Evolutionary conservation across 1,139 yeast species (phyloP).

Genomic region (Yamadazyma membranifaciens): DNA sequence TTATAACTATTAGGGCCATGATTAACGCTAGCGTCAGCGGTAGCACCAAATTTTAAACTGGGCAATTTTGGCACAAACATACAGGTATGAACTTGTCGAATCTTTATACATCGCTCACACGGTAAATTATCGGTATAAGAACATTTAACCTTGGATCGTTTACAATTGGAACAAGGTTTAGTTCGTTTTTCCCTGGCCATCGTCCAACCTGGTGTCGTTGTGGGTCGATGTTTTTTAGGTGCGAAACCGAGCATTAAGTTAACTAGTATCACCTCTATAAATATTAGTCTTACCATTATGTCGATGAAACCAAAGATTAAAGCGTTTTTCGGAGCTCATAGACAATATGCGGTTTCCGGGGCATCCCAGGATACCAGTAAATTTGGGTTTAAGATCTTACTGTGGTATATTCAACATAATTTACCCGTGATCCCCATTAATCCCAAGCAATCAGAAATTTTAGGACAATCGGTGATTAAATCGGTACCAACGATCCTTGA

Average conservation of each 20-base stretch:
- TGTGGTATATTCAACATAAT: conserved; percentile 62
- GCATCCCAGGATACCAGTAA: conserved; percentile 66
- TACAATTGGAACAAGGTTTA: conserved; percentile 65
- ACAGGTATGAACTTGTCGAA: conserved; percentile 47
- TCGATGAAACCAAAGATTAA: conserved; percentile 40
- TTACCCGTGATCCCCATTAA: conserved; percentile 70
- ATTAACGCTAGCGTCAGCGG: neutral
- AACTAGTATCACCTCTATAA: too few relatives aligned
- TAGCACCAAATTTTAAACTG: conserved; percentile 26
- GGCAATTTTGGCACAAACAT: conserved; percentile 58
- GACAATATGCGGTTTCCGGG: conserved; percentile 70
- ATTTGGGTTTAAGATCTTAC: conserved; percentile 68
- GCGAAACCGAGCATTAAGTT: too few relatives aligned
- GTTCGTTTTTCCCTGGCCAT: conserved; percentile 48
- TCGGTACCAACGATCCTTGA: conserved; percentile 35
- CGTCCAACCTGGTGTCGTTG: neutral
- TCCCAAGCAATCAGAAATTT: conserved; percentile 49
- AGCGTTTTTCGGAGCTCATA: conserved; percentile 49
- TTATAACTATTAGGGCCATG: neutral
- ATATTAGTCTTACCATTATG: conserved; percentile 19
- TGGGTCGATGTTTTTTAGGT: too few relatives aligned
- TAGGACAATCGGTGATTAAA: conserved; percentile 41
- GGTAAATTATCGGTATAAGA: conserved; percentile 46
- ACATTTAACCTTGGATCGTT: conserved; percentile 65
- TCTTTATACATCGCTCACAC: conserved; percentile 57